Conservation (phyloP, 345 rosid genomes). For the Arabidopsis suecica region DNA sequence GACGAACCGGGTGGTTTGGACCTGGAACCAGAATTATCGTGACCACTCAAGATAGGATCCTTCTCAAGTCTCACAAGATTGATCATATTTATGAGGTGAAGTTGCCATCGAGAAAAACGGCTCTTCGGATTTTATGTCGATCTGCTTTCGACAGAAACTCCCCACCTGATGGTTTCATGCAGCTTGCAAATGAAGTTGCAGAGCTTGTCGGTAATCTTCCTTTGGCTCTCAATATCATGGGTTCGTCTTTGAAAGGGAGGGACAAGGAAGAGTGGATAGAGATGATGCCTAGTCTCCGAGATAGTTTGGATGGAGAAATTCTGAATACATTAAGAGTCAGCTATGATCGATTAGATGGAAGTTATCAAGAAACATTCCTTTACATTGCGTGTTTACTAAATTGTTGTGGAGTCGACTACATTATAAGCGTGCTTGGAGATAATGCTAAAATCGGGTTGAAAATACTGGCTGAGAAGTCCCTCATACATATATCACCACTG, state of each 20-base stretch:
- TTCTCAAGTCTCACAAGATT: constrained; percentile 21
- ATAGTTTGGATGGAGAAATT: constrained; percentile 15
- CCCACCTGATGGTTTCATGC: background rate
- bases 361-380: constrained; percentile 30
- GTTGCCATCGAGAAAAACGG: background rate
- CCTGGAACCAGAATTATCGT: background rate
- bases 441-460: background rate
- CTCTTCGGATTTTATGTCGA: constrained; percentile 23
- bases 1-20: constrained; percentile 16
- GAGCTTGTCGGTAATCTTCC: background rate
- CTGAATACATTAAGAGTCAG: background rate
- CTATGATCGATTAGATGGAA: constrained; percentile 17
- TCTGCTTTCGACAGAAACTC: background rate
- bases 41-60: constrained; percentile 20
- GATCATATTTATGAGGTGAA: constrained; percentile 2
- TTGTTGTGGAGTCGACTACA: background rate
- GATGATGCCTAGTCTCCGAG: constrained; percentile 10
- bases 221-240: constrained; percentile 27
- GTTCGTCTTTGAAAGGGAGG: constrained; percentile 14
- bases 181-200: background rate
- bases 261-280: constrained; percentile 26
- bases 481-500: constrained; percentile 19
- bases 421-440: constrained; percentile 4
- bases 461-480: constrained; percentile 22
- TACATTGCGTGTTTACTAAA: constrained; percentile 42